A percentile compares a stretch with the other conserved stretches of the same genome.
These are phyloP conservation scores for Penicillium sp. DNA, from an alignment of 2,329 filamentous ascomycete genomes.

Conservation along the genomic window DNA sequence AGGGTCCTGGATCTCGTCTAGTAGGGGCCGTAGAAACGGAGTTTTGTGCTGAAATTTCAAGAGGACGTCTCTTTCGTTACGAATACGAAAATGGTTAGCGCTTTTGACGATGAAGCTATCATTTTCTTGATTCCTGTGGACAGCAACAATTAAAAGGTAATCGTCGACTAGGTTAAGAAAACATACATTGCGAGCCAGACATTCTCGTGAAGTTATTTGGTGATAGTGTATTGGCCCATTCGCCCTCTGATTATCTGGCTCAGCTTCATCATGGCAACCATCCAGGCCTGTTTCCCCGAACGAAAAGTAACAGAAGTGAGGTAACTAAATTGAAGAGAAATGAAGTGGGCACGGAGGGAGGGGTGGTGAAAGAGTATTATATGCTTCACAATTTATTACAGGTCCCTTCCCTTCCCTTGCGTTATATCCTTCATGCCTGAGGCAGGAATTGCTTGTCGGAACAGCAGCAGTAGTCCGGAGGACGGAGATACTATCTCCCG, in stretches of 20 bases:
- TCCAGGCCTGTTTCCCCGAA: not conserved
- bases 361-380: not conserved
- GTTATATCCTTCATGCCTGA: not conserved
- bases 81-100: conserved; percentile 28
- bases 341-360: not conserved
- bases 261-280: conserved; percentile 12
- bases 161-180: conserved; percentile 5
- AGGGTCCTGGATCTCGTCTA: not conserved
- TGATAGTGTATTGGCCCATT: conserved; percentile 20
- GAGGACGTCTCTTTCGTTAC: conserved; percentile 5
- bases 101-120: conserved; percentile 30
- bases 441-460: conserved; percentile 5
- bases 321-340: not conserved
- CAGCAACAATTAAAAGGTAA: conserved; percentile 5
- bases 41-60: not conserved
- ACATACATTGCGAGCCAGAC: conserved; percentile 18
- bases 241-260: conserved; percentile 12
- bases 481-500: no score
- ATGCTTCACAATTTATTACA: not conserved
- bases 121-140: conserved; percentile 23
- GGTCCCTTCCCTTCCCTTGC: not conserved
- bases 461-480: no score
- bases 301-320: not conserved
- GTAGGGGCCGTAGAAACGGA: not conserved
- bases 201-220: conserved; percentile 25